These are phyloP conservation scores for Paraurostyla sp. DNA, from an alignment of 73 alveolate genomes.

Conservation along the genomic window DNA sequence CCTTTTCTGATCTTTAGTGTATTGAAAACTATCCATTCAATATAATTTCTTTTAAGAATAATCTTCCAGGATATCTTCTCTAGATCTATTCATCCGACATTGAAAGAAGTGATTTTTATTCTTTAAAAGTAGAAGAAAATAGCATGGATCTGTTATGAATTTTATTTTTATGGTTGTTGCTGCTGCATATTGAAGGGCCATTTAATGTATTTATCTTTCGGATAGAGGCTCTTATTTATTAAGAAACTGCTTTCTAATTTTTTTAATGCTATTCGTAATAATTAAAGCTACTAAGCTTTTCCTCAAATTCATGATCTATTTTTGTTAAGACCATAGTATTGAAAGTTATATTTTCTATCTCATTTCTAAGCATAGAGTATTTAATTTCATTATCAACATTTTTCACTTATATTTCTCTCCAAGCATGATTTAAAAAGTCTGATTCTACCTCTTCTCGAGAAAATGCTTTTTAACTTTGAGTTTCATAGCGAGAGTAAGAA, in stretches of 20 bases:
- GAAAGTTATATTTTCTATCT: constrained; percentile 24
- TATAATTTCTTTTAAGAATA: not conserved
- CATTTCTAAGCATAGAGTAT: constrained; percentile 35
- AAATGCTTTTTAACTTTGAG: not conserved
- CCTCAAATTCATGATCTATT: not conserved
- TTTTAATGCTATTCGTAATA: not conserved
- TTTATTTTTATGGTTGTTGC: too few species aligned
- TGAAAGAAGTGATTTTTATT: not conserved
- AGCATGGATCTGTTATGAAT: not conserved
- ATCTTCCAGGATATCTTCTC: not conserved
- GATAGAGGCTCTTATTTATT: not conserved
- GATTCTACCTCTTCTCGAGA: not conserved
- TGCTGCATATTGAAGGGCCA: too few species aligned
- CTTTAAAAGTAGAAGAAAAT: not conserved
- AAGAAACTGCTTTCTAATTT: not conserved
- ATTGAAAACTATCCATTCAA: not conserved
- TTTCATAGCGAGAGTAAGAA: not conserved
- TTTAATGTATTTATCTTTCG: too few species aligned
- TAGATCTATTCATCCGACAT: not conserved
- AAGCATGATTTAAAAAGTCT: constrained; percentile 3
- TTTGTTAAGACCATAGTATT: not conserved
- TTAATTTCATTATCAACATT: constrained; percentile 20
- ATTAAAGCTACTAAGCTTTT: not conserved
- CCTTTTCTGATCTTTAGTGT: not conserved
- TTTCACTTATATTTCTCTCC: not conserved